These are phyloP conservation scores for Diaporthe nobilis DNA, from an alignment of 2,329 filamentous ascomycete species.

Conservation along the genomic window DNA sequence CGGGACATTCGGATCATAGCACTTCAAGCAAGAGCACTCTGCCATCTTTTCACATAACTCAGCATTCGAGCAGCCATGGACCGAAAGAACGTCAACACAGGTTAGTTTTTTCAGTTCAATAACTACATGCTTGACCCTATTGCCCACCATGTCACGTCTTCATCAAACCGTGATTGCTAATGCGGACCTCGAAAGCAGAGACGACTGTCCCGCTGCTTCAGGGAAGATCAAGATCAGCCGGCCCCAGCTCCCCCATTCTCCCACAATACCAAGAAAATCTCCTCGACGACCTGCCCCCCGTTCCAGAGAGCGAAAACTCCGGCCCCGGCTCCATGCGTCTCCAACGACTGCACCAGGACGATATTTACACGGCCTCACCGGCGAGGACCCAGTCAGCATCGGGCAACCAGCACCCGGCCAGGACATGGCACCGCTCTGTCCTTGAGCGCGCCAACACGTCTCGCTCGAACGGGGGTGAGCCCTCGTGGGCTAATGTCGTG, in stretches of 20 bases:
- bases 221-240: background rate
- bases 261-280: constrained; percentile 13
- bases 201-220: background rate
- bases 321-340: background rate
- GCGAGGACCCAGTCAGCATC: background rate
- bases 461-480: background rate
- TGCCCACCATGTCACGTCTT: background rate
- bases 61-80: background rate
- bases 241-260: background rate
- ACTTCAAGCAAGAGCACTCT: background rate
- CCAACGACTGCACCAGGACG: background rate
- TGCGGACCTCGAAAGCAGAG: background rate
- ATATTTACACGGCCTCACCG: background rate
- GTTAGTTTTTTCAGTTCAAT: background rate
- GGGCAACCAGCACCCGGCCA: background rate
- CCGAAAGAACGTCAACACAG: background rate
- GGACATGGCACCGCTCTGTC: background rate
- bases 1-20: rapidly evolving
- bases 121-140: background rate
- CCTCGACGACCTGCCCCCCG: background rate
- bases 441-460: background rate
- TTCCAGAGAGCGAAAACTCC: background rate
- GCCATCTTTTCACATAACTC: background rate
- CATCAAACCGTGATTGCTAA: background rate
- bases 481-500: constrained; percentile 66